Conservation (phyloP, 352 stramenopile genomes). For the Phytophthora palmivora region DNA sequence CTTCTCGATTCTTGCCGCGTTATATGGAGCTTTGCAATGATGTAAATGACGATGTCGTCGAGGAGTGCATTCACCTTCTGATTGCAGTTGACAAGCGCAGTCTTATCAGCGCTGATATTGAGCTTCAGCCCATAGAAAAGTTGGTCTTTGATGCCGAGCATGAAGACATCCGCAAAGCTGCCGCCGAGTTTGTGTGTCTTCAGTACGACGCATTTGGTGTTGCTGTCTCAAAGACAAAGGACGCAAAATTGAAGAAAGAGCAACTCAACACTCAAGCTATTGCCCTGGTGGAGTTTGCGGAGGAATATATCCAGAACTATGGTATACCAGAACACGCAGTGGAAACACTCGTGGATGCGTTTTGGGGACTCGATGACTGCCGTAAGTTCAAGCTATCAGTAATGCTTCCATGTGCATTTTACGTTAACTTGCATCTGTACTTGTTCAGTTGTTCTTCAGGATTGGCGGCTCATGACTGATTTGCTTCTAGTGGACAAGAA, state of each 20-base stretch:
- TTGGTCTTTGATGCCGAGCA: slow-evolving; percentile 84
- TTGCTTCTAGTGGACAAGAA: slow-evolving; percentile 84
- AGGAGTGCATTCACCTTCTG: slow-evolving; percentile 72
- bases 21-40: slow-evolving; percentile 87
- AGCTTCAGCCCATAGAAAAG: slow-evolving; percentile 79
- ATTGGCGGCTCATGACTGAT: slow-evolving; percentile 82
- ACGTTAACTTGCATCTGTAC: slow-evolving; percentile 15
- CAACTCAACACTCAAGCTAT: slow-evolving; percentile 89
- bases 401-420: not conserved
- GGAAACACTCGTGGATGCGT: slow-evolving; percentile 84
- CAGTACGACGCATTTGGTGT: slow-evolving; percentile 91
- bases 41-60: slow-evolving; percentile 76
- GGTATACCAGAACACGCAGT: slow-evolving; percentile 62
- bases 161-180: slow-evolving; percentile 76
- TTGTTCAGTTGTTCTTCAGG: slow-evolving; percentile 78
- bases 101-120: slow-evolving; percentile 82
- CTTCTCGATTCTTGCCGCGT: slow-evolving; percentile 72
- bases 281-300: slow-evolving; percentile 89
- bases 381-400: slow-evolving; percentile 51
- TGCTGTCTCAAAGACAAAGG: slow-evolving; percentile 62
- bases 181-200: slow-evolving; percentile 87
- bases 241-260: slow-evolving; percentile 73
- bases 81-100: slow-evolving; percentile 85
- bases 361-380: slow-evolving; percentile 88
- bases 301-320: slow-evolving; percentile 86